phyloP scores from a whole-genome alignment of 2,329 filamentous ascomycete genomes.

The Colletotrichum higginsianum region DNA sequence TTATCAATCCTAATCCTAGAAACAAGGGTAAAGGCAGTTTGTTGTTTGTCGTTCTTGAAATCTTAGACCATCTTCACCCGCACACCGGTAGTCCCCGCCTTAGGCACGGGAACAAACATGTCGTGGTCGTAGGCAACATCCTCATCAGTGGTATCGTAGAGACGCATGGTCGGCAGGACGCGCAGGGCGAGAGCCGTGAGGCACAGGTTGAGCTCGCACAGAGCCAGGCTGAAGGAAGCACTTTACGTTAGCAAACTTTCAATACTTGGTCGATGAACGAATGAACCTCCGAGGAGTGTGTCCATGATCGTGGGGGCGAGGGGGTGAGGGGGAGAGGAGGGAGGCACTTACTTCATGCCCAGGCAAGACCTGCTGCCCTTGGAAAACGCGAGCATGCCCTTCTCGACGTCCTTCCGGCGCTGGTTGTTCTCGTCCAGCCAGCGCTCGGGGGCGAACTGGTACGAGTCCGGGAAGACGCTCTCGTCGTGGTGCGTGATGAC shows the following conservation, averaged over 20 bases:
- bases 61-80: slow-evolving; percentile 27
- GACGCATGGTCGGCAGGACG: slow-evolving; percentile 47
- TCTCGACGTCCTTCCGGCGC: slow-evolving; percentile 51
- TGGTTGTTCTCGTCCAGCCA: slow-evolving; percentile 54
- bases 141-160: slow-evolving; percentile 49
- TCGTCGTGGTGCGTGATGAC: slow-evolving; percentile 57
- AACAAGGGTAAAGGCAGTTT: background rate
- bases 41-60: no score
- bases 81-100: slow-evolving; percentile 33
- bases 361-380: slow-evolving; percentile 60
- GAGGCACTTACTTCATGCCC: slow-evolving; percentile 53
- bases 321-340: no score
- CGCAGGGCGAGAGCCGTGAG: slow-evolving; percentile 45
- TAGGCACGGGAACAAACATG: slow-evolving; percentile 46
- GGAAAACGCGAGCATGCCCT: slow-evolving; percentile 58
- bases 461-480: slow-evolving; percentile 54
- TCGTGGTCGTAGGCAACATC: slow-evolving; percentile 51
- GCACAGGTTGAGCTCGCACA: slow-evolving; percentile 47
- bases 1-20: background rate
- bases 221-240: slow-evolving; percentile 42
- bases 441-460: slow-evolving; percentile 57
- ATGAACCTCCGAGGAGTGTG: no score
- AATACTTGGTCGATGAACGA: background rate
- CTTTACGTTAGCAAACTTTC: slow-evolving; percentile 22
- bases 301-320: no score